Evolutionary conservation across 768 basidiomycete species (phyloP), one percentile per base, ranked within the genome.

Genomic region (Thelephora ganbajun): DNA sequence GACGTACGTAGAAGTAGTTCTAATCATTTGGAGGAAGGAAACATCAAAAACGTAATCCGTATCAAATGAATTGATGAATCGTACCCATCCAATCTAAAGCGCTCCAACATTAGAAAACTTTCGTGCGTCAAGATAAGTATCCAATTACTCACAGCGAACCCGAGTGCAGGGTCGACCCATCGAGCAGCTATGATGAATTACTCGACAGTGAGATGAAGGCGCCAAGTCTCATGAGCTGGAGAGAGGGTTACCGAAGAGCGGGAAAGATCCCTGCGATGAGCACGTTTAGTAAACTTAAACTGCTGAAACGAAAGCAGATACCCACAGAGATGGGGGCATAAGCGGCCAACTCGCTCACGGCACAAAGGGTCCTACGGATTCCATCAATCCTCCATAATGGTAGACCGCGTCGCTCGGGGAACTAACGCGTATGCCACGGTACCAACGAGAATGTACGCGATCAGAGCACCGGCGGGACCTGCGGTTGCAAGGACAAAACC

Each of bases 341-440:
- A 22, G 59, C 58, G 14, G 63, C 59, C 64, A 65, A 62, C 50
- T 66, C 64, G n/a, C 62, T 63, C 11, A 64, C 48, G 11, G 57
- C 57, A 23, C 59, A 55, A 43, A 64, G 54, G 44, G 53, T 41
- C 11, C 45, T 49, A 20, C 16, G 26, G 11, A 20, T 41, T 4
- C 20, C 16, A 41, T 16, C 5, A 20, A 6, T 6, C 20, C 20
- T 41, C 16, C 11, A 3, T 41, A 3, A 11, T 6, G 20, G 20
- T 16, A 3, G 3, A 16, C 6, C 37, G n/a, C n/a, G 26, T 30
- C 26, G 9, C 26, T 9, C 26, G 26, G 2, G n/a, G 4, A 23
- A 48, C 48, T 23, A 6, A 49, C 23, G 48, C 45, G 46, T 52
- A 56, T 26, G 52, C 54, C 30, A 57, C 50, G 12, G 56, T 45